Conservation (phyloP, 2,329 filamentous ascomycete species). For the Dryadomyces quercivorus region DNA sequence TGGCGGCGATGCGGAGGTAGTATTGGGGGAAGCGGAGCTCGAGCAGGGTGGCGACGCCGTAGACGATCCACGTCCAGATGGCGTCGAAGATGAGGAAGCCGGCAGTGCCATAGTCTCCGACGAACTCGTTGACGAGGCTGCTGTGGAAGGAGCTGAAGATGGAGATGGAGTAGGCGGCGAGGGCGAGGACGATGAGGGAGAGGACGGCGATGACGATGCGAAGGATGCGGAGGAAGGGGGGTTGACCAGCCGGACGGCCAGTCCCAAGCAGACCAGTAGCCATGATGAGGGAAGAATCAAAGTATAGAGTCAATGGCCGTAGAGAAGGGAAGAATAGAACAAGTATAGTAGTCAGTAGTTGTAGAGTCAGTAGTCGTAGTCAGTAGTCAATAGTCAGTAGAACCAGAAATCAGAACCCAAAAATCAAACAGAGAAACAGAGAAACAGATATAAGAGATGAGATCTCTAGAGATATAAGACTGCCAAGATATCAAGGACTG, state of each 20-base stretch:
- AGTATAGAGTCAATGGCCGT: background rate
- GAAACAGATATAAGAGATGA: too few species aligned
- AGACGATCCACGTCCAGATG: constrained; percentile 28
- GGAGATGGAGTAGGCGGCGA: constrained; percentile 27
- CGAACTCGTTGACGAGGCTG: constrained; percentile 9
- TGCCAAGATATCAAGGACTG: too few species aligned
- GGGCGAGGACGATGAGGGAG: constrained; percentile 25
- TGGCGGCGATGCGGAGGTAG: constrained; percentile 26
- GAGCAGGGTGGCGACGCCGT: constrained; percentile 23
- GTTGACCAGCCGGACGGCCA: constrained; percentile 23
- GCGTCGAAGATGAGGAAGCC: constrained; percentile 33
- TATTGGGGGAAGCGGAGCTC: constrained; percentile 23
- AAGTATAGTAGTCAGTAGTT: too few species aligned
- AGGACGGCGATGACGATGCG: constrained; percentile 26
- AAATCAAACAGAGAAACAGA: too few species aligned
- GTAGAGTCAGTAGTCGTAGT: too few species aligned
- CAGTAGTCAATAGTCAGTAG: too few species aligned
- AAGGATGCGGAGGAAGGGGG: constrained; percentile 24
- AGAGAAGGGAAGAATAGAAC: too few species aligned
- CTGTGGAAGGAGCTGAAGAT: constrained; percentile 16
- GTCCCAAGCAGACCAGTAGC: constrained; percentile 22
- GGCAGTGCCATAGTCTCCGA: constrained; percentile 19
- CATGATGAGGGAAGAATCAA: background rate
- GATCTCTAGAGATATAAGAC: too few species aligned
- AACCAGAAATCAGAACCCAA: too few species aligned